Evolutionary conservation across 345 rosid species (phyloP).

Genomic region (Corymbia maculata): DNA sequence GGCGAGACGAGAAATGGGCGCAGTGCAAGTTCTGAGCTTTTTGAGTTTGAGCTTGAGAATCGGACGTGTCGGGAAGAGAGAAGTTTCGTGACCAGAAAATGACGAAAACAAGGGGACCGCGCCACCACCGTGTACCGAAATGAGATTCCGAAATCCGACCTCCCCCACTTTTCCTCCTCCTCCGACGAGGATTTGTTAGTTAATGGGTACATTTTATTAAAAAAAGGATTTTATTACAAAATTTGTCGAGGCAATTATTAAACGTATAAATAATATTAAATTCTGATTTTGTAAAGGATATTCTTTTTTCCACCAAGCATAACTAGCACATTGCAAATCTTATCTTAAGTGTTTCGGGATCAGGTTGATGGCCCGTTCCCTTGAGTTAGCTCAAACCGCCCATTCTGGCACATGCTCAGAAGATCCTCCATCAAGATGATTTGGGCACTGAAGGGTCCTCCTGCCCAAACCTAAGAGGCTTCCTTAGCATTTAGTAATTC

Average conservation of each 20-base stretch:
- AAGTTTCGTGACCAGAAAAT: neutral
- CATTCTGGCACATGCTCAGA: neutral
- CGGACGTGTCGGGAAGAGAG: neutral
- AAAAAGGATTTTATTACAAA: neutral
- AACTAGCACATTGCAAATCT: neutral
- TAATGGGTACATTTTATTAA: neutral
- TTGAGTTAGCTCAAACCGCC: neutral
- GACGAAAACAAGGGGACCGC: neutral
- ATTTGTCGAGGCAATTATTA: neutral
- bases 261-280: neutral
- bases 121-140: neutral
- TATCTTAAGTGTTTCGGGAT: neutral
- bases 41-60: neutral
- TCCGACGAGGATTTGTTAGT: neutral
- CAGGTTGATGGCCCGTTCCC: neutral
- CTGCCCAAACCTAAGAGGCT: too few species aligned
- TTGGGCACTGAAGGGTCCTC: neutral
- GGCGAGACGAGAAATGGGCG: neutral
- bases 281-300: neutral
- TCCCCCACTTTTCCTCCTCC: fast-evolving
- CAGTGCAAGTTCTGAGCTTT: neutral
- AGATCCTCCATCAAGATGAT: neutral
- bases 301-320: neutral
- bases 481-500: fast-evolving
- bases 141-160: neutral